Evolutionary conservation across 2,329 filamentous ascomycete species (phyloP).

Genomic region (Colletotrichum sp.): DNA sequence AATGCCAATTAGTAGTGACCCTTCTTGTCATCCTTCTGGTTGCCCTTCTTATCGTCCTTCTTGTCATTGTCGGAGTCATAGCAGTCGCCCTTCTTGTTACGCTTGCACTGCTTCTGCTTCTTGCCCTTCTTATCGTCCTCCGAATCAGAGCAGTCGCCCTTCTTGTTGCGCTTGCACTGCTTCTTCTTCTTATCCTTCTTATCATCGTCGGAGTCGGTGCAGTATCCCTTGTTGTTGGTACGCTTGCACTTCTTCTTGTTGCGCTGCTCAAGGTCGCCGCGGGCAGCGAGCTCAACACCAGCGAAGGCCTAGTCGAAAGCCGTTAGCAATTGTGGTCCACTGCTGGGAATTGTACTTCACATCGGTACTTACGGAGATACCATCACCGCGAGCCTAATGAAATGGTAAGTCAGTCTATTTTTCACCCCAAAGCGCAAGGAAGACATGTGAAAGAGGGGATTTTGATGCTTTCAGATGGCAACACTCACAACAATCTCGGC

Average conservation of each 20-base stretch:
- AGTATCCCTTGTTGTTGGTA: constrained; percentile 4
- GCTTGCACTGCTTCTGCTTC: constrained; percentile 6
- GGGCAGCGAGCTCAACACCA: neutral
- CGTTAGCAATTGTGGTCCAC: neutral
- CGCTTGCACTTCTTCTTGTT: constrained; percentile 12
- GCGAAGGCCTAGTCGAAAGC: neutral
- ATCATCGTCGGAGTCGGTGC: neutral
- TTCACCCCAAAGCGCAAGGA: neutral
- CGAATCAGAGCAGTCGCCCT: constrained; percentile 9
- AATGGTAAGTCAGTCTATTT: neutral
- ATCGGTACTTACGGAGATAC: neutral
- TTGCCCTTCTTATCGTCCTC: neutral
- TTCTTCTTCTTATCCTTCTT: constrained; percentile 2
- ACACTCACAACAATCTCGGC: neutral
- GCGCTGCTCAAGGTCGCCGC: constrained; percentile 3
- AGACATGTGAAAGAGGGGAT: neutral
- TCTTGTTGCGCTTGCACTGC: constrained; percentile 17
- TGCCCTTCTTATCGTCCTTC: neutral
- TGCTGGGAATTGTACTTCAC: neutral
- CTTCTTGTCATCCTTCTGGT: neutral
- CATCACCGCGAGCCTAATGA: neutral
- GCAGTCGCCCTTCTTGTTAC: constrained; percentile 9
- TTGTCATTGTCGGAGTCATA: neutral
- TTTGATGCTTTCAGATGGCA: no score
- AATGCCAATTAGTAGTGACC: neutral